Percentiles rank a stretch among this genome's conserved stretches.
Conservation (phyloP, 345 rosid genomes). For the Populus tremula region DNA sequence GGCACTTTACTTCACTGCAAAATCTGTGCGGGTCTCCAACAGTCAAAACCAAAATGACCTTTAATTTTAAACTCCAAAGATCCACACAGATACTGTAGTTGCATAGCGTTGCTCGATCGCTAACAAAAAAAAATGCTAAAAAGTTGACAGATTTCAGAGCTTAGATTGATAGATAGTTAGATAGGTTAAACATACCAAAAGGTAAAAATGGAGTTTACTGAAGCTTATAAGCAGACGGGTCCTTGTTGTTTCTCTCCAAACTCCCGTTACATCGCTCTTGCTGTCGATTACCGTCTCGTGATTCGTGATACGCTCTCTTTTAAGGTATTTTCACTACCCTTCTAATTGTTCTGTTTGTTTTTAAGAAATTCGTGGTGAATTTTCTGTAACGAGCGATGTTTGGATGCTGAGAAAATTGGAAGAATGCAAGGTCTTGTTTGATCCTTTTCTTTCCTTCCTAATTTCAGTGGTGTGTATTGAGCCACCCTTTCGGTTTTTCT, state of each 20-base stretch:
- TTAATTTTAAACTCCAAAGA: background rate
- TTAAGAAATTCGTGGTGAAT: background rate
- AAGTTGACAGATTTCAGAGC: background rate
- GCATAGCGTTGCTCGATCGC: background rate
- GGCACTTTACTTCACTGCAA: background rate
- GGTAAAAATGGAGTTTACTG: slow-evolving; percentile 79
- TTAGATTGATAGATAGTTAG: background rate
- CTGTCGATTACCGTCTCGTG: slow-evolving; percentile 84
- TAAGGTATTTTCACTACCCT: slow-evolving; percentile 42
- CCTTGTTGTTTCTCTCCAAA: slow-evolving; percentile 91
- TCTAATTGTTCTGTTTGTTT: background rate
- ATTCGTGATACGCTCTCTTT: slow-evolving; percentile 81
- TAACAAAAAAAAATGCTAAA: background rate
- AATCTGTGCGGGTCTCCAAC: background rate
- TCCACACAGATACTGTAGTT: background rate
- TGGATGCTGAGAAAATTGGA: background rate
- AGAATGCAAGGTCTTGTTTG: background rate
- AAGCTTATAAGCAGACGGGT: slow-evolving; percentile 80
- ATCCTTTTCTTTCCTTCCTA: background rate
- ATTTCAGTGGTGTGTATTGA: background rate
- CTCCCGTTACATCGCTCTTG: slow-evolving; percentile 81
- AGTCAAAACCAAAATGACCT: background rate
- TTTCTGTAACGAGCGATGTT: background rate
- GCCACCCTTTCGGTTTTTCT: background rate
- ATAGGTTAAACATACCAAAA: background rate